Evolutionary conservation across 2,329 filamentous ascomycete genomes (phyloP), one percentile per base, ranked within the genome.

Genomic region (Capronia coronata): DNA sequence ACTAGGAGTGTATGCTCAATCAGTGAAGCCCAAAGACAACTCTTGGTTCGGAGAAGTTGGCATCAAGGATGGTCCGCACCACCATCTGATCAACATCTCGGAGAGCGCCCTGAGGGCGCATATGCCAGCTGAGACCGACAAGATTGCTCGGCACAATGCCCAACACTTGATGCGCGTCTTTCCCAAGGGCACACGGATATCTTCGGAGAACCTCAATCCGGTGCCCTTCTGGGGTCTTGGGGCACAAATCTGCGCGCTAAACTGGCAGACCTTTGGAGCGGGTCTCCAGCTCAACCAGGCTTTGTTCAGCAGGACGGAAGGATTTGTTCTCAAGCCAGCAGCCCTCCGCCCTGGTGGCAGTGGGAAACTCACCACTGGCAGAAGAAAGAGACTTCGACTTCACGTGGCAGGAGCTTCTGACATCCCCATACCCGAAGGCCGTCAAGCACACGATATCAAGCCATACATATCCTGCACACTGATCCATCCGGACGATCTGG

Each of bases 251-350:
- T 59, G 57, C 32, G 58, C 58, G 14, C 43, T 60, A 18, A 60
- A 60, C 19, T 60, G 57, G 57, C 58, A 60, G 35, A 60, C 58
- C 5, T 60, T 58, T 22, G 57, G 52, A 10, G 58, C 58, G 2
- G 54, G 51, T 29, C 51, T 58, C 42, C 58, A 60, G 23, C 49
- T 60, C 18, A 60, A 60, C 29, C 54, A 60, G 46, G 58, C 58
- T 10, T 47, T 60, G 2, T 60, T 60, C 47, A 52, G 42, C 13
- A 55, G 56, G 11, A 53, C 58, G 2, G 58, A 60, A 43, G 58
- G 58, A n/a, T 60, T 46, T 39, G 56, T 60, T 16, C 37, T 60
- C 22, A 60, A 60, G 38, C 58, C 58, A 5, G 52, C 34, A 3
- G 35, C 48, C 16, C 44, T 60, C 23, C 56, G 58, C n/a, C 27